These are phyloP conservation scores for Clavispora phyllophila DNA, from an alignment of 805 yeast species.

Conservation along the genomic window DNA sequence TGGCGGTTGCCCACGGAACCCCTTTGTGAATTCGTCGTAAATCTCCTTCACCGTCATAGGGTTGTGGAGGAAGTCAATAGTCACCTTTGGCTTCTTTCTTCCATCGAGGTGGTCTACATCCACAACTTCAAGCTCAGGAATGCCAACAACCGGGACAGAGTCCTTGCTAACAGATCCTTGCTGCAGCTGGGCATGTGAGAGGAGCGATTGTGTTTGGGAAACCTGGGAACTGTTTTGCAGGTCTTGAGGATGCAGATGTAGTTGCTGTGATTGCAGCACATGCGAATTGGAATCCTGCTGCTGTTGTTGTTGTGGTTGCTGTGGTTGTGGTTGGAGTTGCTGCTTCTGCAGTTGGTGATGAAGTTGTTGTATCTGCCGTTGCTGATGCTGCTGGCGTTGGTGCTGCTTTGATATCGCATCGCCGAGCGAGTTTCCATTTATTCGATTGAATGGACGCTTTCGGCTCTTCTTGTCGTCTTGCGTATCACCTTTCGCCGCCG, in stretches of 20 bases:
- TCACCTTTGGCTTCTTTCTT: conserved; percentile 33
- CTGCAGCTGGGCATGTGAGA: not conserved
- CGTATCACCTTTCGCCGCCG: conserved; percentile 1
- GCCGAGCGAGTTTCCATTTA: not conserved
- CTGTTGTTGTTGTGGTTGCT: not conserved
- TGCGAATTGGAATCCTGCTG: not conserved
- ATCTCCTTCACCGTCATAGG: conserved; percentile 42
- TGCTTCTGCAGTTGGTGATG: conserved; percentile 2
- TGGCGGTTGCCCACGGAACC: conserved; percentile 41
- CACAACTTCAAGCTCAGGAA: conserved; percentile 16
- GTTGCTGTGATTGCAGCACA: not conserved
- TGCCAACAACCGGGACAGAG: conserved; percentile 8
- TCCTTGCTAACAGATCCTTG: conserved; percentile 2
- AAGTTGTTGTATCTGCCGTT: conserved; percentile 1
- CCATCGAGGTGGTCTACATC: conserved; percentile 11
- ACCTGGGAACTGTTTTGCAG: not conserved
- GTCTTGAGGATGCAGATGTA: not conserved
- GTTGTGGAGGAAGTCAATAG: conserved; percentile 37
- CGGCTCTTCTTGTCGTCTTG: conserved; percentile 6
- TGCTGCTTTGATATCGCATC: not conserved
- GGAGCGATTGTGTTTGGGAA: not conserved
- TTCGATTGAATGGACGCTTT: conserved; percentile 8
- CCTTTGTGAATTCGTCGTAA: conserved; percentile 41
- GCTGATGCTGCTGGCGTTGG: conserved; percentile 1
- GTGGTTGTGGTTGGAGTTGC: conserved; percentile 1